Evolutionary conservation across 768 basidiomycete genomes (phyloP).

Genomic region (Lactarius evosmus): DNA sequence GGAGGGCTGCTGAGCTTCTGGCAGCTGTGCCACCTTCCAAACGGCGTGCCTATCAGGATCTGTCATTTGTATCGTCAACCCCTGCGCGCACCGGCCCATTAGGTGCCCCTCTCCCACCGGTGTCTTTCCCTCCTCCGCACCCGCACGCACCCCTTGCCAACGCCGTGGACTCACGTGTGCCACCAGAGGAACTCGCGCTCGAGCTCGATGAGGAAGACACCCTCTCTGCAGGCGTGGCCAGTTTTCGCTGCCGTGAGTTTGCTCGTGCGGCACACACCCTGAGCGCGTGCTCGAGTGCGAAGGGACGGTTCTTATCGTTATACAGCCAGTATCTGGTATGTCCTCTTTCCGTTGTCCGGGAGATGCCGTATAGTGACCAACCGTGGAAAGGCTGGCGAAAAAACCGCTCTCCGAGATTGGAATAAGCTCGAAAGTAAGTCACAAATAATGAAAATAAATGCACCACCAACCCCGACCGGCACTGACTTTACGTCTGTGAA

Average conservation of each 20-base stretch:
- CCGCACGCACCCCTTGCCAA: conserved; percentile 21
- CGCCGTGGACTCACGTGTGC: conserved; percentile 13
- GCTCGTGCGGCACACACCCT: conserved; percentile 67
- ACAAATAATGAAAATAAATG: background rate
- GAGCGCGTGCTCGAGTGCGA: conserved; percentile 60
- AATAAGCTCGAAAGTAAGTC: conserved; percentile 73
- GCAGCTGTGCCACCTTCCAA: conserved; percentile 53
- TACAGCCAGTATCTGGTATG: conserved; percentile 88
- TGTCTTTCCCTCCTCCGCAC: conserved; percentile 20
- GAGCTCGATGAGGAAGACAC: conserved; percentile 67
- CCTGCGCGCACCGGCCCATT: conserved; percentile 40
- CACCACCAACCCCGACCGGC: background rate
- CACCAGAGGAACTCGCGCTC: conserved; percentile 32
- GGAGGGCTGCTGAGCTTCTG: conserved; percentile 76
- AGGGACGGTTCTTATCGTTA: conserved; percentile 69
- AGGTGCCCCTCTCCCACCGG: conserved; percentile 30
- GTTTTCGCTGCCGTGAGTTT: conserved; percentile 76
- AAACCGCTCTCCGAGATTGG: conserved; percentile 78
- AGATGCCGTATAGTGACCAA: conserved; percentile 16
- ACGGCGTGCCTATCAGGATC: conserved; percentile 38
- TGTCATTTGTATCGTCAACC: conserved; percentile 54
- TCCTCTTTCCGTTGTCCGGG: conserved; percentile 22
- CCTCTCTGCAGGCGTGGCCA: conserved; percentile 68
- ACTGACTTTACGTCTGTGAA: conserved; percentile 32
- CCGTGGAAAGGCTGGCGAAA: conserved; percentile 68